Conservation (phyloP, 2,329 filamentous ascomycete species). For the Colletotrichum scovillei region DNA sequence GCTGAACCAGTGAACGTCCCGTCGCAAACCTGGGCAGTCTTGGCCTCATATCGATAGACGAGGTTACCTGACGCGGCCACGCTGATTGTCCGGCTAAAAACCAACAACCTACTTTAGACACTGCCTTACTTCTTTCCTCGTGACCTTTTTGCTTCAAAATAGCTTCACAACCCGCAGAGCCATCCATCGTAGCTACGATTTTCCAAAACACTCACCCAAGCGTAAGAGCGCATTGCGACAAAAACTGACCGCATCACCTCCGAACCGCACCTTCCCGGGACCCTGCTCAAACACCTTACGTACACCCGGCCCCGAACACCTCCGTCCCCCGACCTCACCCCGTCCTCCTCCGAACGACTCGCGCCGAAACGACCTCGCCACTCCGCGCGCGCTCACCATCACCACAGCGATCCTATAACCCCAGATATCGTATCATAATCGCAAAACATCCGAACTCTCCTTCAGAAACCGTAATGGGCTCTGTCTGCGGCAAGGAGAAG, state of each 20-base stretch:
- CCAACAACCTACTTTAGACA: background rate
- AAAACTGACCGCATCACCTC: background rate
- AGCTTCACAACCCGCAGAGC: background rate
- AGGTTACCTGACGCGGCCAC: constrained; percentile 30
- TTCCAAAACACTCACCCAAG: background rate
- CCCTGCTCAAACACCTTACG: background rate
- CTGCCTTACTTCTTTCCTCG: background rate
- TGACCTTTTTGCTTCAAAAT: background rate
- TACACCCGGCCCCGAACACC: constrained; percentile 4
- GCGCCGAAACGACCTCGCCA: background rate
- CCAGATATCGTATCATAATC: background rate
- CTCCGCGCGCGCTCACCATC: background rate
- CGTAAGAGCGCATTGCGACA: background rate
- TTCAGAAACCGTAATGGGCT: constrained; percentile 74
- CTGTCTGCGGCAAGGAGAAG: constrained; percentile 84
- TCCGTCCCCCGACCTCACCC: constrained; percentile 11
- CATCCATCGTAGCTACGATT: background rate
- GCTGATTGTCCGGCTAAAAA: constrained; percentile 20
- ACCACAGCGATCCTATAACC: background rate
- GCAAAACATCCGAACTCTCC: background rate
- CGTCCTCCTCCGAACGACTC: background rate
- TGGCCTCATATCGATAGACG: constrained; percentile 32
- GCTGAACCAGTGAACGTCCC: constrained; percentile 6
- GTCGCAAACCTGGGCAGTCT: constrained; percentile 14
- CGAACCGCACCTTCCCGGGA: background rate